Conservation (phyloP, 169 alveolate genomes). For the Plasmodium ovale region DNA sequence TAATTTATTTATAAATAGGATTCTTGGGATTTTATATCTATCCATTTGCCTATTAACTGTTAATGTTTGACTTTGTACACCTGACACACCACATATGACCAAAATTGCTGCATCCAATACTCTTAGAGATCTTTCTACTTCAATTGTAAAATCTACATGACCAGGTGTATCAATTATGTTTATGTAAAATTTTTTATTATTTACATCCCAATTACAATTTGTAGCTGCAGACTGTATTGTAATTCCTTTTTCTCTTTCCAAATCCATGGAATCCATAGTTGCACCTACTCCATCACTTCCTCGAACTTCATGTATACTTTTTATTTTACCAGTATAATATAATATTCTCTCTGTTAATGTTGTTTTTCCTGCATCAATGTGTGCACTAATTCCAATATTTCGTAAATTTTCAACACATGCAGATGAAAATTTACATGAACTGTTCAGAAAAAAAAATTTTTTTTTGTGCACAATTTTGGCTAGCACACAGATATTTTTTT, state of each 20-base stretch:
- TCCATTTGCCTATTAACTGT: constrained; percentile 98
- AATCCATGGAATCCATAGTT: constrained; percentile 98
- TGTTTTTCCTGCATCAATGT: constrained; percentile 98
- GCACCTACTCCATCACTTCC: constrained; percentile 98
- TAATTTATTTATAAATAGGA: constrained; percentile 94
- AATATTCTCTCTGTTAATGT: constrained; percentile 95
- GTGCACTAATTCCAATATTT: constrained; percentile 97
- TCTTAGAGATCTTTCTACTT: constrained; percentile 97
- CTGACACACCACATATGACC: constrained; percentile 96
- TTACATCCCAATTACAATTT: constrained; percentile 91
- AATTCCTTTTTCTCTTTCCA: constrained; percentile 97
- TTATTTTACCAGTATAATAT: constrained; percentile 91
- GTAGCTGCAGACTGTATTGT: constrained; percentile 97
- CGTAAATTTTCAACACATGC: constrained; percentile 85
- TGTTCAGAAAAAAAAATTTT: background rate
- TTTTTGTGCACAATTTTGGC: background rate
- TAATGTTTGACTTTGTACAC: constrained; percentile 97
- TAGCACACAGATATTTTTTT: background rate
- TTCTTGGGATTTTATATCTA: constrained; percentile 95
- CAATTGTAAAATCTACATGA: constrained; percentile 98
- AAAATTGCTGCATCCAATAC: constrained; percentile 97
- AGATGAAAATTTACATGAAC: constrained; percentile 75
- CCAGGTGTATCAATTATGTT: constrained; percentile 99
- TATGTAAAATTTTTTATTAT: constrained; percentile 82
- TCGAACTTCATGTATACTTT: constrained; percentile 95